Conservation (phyloP, 73 alveolate genomes). For the Tetrahymena elliotti region DNA sequence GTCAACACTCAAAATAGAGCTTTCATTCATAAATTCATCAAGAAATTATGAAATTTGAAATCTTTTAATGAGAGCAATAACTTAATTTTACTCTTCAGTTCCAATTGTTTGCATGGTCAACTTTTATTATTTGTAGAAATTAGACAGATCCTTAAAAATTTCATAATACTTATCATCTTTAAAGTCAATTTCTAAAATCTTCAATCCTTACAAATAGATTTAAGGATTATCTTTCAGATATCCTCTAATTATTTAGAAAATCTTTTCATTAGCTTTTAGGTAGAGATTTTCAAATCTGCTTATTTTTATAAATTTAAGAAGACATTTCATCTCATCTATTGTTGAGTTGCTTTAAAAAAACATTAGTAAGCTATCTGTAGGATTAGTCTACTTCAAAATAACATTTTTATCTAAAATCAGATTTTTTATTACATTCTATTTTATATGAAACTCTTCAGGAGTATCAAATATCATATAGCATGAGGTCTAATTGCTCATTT, state of each 20-base stretch:
- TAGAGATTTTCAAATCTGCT: background rate
- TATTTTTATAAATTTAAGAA: no score
- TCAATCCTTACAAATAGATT: background rate
- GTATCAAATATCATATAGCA: background rate
- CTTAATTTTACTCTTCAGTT: background rate
- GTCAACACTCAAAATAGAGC: no score
- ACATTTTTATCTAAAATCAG: background rate
- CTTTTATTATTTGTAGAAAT: background rate
- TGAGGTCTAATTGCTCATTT: background rate
- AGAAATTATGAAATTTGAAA: background rate
- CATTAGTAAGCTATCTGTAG: background rate
- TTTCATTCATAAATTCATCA: background rate
- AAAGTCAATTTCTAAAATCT: background rate
- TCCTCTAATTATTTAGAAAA: background rate
- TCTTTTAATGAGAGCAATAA: background rate
- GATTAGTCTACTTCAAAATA: background rate
- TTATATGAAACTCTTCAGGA: background rate
- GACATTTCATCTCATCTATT: background rate
- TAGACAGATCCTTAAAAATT: background rate
- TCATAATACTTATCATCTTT: background rate
- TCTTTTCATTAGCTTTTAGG: background rate
- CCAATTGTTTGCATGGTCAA: background rate
- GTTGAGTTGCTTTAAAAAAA: background rate
- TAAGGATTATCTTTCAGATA: background rate
- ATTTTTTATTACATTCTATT: background rate